Percentiles rank a stretch among this genome's conserved stretches.
Conservation (phyloP, 164 flowering plant genomes). For the Piper betle region DNA sequence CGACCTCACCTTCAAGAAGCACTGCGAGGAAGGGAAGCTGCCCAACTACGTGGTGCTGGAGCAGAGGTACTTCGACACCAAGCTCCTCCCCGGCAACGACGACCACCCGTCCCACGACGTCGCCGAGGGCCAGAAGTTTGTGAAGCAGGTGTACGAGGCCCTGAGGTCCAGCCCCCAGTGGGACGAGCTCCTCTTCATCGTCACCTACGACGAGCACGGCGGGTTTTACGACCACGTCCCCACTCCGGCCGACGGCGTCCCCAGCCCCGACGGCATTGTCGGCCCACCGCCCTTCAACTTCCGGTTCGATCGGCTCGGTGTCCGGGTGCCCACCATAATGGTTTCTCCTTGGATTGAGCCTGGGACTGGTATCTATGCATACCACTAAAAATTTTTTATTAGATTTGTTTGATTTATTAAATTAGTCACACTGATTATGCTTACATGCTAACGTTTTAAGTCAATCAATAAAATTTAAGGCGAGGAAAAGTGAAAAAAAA, state of each 20-base stretch:
- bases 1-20: constrained; percentile 22
- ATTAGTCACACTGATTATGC: too few species aligned
- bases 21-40: constrained; percentile 21
- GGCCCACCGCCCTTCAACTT: constrained; percentile 29
- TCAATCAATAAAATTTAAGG: too few species aligned
- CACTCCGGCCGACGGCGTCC: constrained; percentile 50
- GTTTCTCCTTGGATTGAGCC: constrained; percentile 77
- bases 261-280: constrained; percentile 53
- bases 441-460: too few species aligned
- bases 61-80: constrained; percentile 20
- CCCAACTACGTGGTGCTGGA: constrained; percentile 26
- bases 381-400: constrained; percentile 10
- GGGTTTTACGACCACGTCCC: constrained; percentile 64
- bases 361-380: constrained; percentile 41
- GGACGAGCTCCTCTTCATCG: constrained; percentile 23
- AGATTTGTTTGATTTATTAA: not conserved
- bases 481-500: too few species aligned
- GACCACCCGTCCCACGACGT: constrained; percentile 30
- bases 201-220: constrained; percentile 27
- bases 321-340: constrained; percentile 56
- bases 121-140: constrained; percentile 21
- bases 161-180: constrained; percentile 26
- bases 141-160: constrained; percentile 25
- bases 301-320: constrained; percentile 51
- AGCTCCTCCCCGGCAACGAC: constrained; percentile 18